Conservation (phyloP, 805 yeast species). For the Candida vaughaniae region DNA sequence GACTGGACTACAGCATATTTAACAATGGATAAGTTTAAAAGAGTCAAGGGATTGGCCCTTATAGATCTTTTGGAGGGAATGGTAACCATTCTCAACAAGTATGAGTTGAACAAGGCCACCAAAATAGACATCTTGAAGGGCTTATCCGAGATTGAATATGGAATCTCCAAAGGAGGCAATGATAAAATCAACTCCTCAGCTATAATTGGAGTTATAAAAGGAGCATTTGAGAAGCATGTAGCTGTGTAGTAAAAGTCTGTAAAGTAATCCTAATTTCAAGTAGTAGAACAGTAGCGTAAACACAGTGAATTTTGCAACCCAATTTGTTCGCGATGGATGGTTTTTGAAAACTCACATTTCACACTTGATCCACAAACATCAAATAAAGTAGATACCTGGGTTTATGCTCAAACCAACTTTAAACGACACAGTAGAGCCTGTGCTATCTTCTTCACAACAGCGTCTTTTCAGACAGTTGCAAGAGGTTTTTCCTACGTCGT, state of each 20-base stretch:
- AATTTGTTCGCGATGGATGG: too few species aligned
- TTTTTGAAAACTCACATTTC: too few species aligned
- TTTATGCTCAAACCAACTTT: too few species aligned
- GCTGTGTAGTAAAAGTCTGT: background rate
- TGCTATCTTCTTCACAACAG: too few species aligned
- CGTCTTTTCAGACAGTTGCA: too few species aligned
- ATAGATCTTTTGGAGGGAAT: conserved; percentile 81
- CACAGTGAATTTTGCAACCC: too few species aligned
- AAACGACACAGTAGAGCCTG: too few species aligned
- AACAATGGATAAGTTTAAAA: conserved; percentile 65
- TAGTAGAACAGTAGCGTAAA: too few species aligned
- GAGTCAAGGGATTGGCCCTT: conserved; percentile 80
- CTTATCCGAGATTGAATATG: conserved; percentile 85
- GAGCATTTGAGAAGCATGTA: conserved; percentile 46
- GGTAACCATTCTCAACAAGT: conserved; percentile 64
- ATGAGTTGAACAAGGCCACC: conserved; percentile 62
- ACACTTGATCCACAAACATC: too few species aligned
- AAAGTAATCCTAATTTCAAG: too few species aligned
- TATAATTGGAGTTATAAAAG: conserved; percentile 80
- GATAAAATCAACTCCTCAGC: conserved; percentile 90
- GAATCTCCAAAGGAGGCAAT: conserved; percentile 88
- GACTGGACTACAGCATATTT: conserved; percentile 81
- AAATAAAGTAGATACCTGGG: too few species aligned
- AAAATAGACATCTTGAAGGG: conserved; percentile 66
- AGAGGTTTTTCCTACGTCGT: too few species aligned